Conservation (phyloP, 768 basidiomycete species). For the Lyophyllum semitale region DNA sequence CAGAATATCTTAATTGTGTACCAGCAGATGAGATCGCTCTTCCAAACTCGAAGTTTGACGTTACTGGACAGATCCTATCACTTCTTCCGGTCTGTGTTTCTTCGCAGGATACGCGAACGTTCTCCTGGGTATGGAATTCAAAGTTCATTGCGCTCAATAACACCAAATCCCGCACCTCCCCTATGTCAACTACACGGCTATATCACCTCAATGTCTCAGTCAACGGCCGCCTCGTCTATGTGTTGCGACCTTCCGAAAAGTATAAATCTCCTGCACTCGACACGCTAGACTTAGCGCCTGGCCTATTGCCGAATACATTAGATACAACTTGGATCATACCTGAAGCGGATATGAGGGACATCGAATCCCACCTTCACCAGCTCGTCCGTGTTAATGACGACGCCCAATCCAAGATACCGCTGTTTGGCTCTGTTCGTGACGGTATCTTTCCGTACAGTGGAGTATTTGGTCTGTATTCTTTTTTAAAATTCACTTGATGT, state of each 20-base stretch:
- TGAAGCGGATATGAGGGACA: not conserved
- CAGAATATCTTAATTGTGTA: conserved; percentile 5
- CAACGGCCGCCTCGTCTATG: not conserved
- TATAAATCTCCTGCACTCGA: not conserved
- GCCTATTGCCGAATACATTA: not conserved
- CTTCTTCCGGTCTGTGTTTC: not conserved
- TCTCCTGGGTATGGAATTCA: conserved; percentile 17
- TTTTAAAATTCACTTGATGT: too few relatives aligned
- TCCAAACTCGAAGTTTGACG: conserved; percentile 11
- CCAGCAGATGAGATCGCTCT: conserved; percentile 14
- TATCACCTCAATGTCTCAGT: not conserved
- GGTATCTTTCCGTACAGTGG: not conserved
- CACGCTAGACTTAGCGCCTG: not conserved
- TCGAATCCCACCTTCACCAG: not conserved
- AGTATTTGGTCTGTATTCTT: too few relatives aligned
- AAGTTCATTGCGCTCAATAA: conserved; percentile 14
- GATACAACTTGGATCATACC: not conserved
- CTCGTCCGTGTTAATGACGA: not conserved
- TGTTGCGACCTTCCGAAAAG: not conserved
- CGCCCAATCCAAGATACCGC: not conserved
- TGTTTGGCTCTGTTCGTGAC: not conserved
- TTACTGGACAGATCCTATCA: conserved; percentile 21
- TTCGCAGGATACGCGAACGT: too few relatives aligned
- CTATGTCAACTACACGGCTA: not conserved
- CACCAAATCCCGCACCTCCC: not conserved